Base-by-base conservation (phyloP, 371 early-diverging fungal genomes). In the Mortierella polycephala region DNA sequence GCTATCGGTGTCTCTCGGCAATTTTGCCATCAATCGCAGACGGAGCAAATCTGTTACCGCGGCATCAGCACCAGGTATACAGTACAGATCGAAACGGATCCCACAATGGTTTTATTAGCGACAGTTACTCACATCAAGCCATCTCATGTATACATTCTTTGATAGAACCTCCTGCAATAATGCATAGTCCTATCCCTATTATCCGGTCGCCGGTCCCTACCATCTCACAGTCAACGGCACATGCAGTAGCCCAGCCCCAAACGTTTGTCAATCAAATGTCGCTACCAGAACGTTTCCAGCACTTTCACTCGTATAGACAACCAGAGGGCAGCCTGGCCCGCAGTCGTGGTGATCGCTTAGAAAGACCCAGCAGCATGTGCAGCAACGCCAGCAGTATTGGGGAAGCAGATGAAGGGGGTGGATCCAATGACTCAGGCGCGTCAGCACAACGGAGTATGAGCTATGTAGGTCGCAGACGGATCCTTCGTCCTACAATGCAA, bases 1-100 rank as follows among this genome's bases (percentile, higher is more conserved):
- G 56, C 67, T 93, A 12, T 88, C 89, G 2, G 83, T 84, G 47
- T 89, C 91, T 3, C 81, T 93, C 42, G 84, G 83, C 9, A 83
- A 83, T 59, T 69, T 77, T 50, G 64, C 72, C 11, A 60, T 74
- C 57, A 68, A 68, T 46, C 79, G 79, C 6, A 53, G 73, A 23
- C 69, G 79, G 57, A 77, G 79, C 50, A 72, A 72, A 62, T 77
- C 79, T 10, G 65, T 69, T n/a, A 30, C 62, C 20, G 71, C 79
- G 23, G n/a, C 68, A 12, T 21, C 67, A 54, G 50, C 68, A 21
- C 69, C 73, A 67, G 73, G 79, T 77, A 69, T 30, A 30, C 30
- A 30, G 30, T 30, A 30, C 30, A 30, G 30, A 30, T 30, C 30
- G 30, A 30, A 30, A 30, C 30, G 30, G 30, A 2, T 30, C 30